Percentiles rank a stretch among this genome's conserved stretches.
Evolutionary conservation across 2,329 filamentous ascomycete genomes (phyloP).

Genomic region (Ceratocystis smalleyi): DNA sequence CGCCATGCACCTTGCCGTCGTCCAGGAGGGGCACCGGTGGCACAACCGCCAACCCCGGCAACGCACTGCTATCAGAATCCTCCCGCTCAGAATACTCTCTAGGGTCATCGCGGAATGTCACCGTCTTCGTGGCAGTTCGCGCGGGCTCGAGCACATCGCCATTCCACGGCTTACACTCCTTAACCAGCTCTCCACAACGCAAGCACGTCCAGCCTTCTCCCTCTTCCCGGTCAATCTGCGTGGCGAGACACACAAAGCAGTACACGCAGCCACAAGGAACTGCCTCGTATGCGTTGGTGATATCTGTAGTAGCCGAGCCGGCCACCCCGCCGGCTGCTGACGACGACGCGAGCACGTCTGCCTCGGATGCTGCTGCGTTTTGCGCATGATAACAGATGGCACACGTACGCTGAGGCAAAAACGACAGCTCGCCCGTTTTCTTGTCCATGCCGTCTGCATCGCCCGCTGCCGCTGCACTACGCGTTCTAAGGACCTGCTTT

Average conservation of each 20-base stretch:
- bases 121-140: slow-evolving; percentile 35
- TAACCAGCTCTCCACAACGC: slow-evolving; percentile 69
- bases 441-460: slow-evolving; percentile 29
- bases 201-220: slow-evolving; percentile 89
- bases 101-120: slow-evolving; percentile 46
- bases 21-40: background rate
- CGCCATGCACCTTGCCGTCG: background rate
- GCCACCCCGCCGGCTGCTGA: slow-evolving; percentile 60
- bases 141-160: slow-evolving; percentile 64
- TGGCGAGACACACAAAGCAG: slow-evolving; percentile 90
- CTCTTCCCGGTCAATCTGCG: slow-evolving; percentile 77
- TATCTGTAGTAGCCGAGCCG: slow-evolving; percentile 77
- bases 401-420: slow-evolving; percentile 84
- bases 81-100: slow-evolving; percentile 18
- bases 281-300: slow-evolving; percentile 91
- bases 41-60: background rate
- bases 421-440: slow-evolving; percentile 58
- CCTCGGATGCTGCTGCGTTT: slow-evolving; percentile 57
- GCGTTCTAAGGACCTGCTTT: slow-evolving; percentile 41
- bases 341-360: slow-evolving; percentile 57
- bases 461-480: slow-evolving; percentile 12
- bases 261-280: slow-evolving; percentile 83
- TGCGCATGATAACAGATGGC: slow-evolving; percentile 95
- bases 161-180: slow-evolving; percentile 77
- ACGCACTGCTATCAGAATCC: background rate